Conservation (phyloP, 768 basidiomycete genomes). For the Gautieria morchelliformis region DNA sequence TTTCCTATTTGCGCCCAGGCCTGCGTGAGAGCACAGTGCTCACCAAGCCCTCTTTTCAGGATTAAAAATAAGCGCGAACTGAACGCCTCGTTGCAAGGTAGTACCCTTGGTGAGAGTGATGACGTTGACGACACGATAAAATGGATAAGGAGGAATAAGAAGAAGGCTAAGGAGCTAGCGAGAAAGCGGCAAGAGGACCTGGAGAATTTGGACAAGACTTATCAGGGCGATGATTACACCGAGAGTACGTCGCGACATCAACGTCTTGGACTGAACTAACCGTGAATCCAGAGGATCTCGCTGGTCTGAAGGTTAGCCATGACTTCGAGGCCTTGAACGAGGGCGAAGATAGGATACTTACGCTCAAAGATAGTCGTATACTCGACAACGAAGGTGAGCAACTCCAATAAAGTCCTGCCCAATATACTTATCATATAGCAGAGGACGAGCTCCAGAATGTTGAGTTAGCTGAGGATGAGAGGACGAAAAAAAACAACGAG, state of each 20-base stretch:
- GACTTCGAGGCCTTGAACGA: constrained; percentile 88
- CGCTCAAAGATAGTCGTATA: constrained; percentile 91
- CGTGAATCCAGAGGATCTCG: constrained; percentile 61
- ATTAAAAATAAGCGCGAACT: constrained; percentile 92
- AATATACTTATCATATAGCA: constrained; percentile 20
- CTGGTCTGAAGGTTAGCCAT: constrained; percentile 92
- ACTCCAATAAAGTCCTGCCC: neutral
- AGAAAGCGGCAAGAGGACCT: constrained; percentile 74
- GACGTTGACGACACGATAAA: constrained; percentile 71
- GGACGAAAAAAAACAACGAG: constrained; percentile 66
- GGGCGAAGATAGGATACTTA: constrained; percentile 92
- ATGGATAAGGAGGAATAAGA: constrained; percentile 91
- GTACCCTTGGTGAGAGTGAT: constrained; percentile 84
- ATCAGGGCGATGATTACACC: constrained; percentile 67
- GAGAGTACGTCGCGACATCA: constrained; percentile 52
- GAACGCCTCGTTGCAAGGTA: constrained; percentile 82
- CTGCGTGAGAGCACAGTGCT: constrained; percentile 10
- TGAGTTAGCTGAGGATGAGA: constrained; percentile 86
- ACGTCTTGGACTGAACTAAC: neutral
- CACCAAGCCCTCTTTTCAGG: constrained; percentile 33
- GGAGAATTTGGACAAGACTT: constrained; percentile 72
- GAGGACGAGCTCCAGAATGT: constrained; percentile 98
- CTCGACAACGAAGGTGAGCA: constrained; percentile 85
- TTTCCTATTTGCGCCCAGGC: constrained; percentile 21
- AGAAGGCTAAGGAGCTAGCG: constrained; percentile 81